Percentiles rank a stretch among this genome's conserved stretches.
Evolutionary conservation across 2,329 filamentous ascomycete genomes (phyloP).

Genomic region (Ophiosphaerella herpotricha): DNA sequence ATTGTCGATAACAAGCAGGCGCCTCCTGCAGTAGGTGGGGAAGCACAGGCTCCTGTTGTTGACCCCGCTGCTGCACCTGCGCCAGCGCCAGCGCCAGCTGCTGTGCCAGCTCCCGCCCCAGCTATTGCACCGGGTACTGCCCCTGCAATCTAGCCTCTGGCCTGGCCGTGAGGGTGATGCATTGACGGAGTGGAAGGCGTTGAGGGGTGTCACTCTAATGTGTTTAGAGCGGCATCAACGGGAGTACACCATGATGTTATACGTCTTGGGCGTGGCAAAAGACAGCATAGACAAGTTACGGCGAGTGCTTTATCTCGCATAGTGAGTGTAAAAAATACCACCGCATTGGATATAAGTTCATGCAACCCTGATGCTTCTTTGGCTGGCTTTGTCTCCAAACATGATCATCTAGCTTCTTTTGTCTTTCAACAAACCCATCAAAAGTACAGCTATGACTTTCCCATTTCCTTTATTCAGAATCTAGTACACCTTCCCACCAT

Average conservation of each 20-base stretch:
- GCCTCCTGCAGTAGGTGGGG: constrained; percentile 28
- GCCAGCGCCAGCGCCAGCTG: constrained; percentile 3
- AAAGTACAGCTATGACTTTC: no score
- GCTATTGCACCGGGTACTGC: background rate
- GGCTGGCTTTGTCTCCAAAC: background rate
- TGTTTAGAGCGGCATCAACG: background rate
- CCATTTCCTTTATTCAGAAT: background rate
- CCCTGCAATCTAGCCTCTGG: background rate
- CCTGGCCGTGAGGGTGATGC: background rate
- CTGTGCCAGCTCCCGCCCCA: constrained; percentile 36
- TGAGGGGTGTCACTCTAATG: background rate
- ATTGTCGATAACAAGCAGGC: constrained; percentile 41
- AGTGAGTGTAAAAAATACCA: constrained; percentile 5
- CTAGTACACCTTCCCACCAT: no score
- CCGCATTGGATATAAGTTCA: constrained; percentile 2
- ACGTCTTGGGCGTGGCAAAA: background rate
- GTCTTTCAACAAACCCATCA: background rate
- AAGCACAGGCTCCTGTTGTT: constrained; percentile 21
- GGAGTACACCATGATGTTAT: background rate
- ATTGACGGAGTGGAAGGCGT: background rate
- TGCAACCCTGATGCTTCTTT: background rate
- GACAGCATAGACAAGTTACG: constrained; percentile 4
- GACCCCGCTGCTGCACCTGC: constrained; percentile 17
- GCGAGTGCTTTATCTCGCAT: constrained; percentile 2
- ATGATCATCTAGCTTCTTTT: background rate